Base-by-base conservation (phyloP, 2,329 filamentous ascomycete species). In the Cladophialophora immunda region DNA sequence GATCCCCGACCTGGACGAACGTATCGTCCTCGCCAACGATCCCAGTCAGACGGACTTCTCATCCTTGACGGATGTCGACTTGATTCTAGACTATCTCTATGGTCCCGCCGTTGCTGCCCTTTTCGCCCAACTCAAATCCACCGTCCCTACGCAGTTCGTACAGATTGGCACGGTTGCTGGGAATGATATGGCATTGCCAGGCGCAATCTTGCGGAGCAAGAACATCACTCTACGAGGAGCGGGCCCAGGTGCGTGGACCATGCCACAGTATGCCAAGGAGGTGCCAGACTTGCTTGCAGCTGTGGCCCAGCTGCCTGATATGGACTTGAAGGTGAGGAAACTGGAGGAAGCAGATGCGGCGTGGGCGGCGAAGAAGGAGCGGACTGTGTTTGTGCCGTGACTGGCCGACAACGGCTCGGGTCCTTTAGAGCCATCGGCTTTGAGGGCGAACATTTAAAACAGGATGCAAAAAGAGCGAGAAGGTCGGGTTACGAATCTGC, bases 11-110 rank as follows among this genome's bases (percentile, higher is more conserved):
- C 76, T 87, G 0, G 84, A 88, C 66, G 79, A 78, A 2, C 75
- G 72, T 5, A 76, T 88, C 36, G 75, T 81, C 38, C 76, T 87
- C 9, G 74, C 76, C 19, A 68, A 77, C 2, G 68, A 78, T 0
- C 58, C 63, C 27, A 71, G 73, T 2, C 77, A 83, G 41, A 82
- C 80, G 0, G 85, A 87, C 68, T 72, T 65, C 47, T 64, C 65
- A 17, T 73, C 75, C 8, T 76, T 83, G 0, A 81, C 78, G 1
- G 80, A 82, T 38, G 81, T 82, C 34, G 85, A 88, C 67, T 79
- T 88, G 2, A 79, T 88, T 3, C 76, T 89, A 1, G 86, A 89
- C 71, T 89, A 87, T 71, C 76, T 89, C 7, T 87, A 85, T 74
- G 86, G 86, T 0, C 76, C 79, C 0, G 78, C 81, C 17, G 75